phyloP scores from a whole-genome alignment of 2,329 filamentous ascomycete genomes.

The Colletotrichum camelliae region DNA sequence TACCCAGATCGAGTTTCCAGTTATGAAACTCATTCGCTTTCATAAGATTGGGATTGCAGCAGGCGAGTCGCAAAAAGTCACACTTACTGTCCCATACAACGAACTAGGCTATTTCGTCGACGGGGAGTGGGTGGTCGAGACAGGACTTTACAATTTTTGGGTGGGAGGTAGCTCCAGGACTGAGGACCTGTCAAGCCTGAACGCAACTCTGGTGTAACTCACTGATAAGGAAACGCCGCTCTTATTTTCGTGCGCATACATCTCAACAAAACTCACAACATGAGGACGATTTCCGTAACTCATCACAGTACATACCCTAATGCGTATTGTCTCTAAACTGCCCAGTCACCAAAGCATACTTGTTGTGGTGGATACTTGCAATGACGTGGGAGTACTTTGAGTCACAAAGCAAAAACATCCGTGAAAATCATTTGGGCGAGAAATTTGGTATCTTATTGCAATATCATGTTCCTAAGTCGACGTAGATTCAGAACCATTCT shows the following conservation, averaged over 20 bases:
- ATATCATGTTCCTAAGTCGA: not conserved
- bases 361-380: not conserved
- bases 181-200: not conserved
- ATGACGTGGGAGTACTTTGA: not conserved
- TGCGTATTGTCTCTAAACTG: not conserved
- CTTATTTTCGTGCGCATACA: not conserved
- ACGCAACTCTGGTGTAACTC: not conserved
- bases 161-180: constrained; percentile 32
- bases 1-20: constrained; percentile 38
- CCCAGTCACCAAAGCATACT: rapidly evolving
- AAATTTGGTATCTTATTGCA: not conserved
- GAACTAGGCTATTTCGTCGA: constrained; percentile 35
- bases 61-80: constrained; percentile 40
- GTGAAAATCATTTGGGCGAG: not conserved
- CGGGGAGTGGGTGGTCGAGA: constrained; percentile 26
- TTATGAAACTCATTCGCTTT: constrained; percentile 57
- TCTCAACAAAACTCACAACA: not conserved
- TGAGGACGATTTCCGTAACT: not conserved
- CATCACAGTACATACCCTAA: not conserved
- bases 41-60: constrained; percentile 46
- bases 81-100: constrained; percentile 32
- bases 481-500: not conserved
- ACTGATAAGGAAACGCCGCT: not conserved
- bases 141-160: constrained; percentile 33
- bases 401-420: not conserved